Percentiles rank a stretch among this genome's conserved stretches.
Evolutionary conservation across 2,329 filamentous ascomycete genomes (phyloP).

Genomic region (Exserohilum rostratum): DNA sequence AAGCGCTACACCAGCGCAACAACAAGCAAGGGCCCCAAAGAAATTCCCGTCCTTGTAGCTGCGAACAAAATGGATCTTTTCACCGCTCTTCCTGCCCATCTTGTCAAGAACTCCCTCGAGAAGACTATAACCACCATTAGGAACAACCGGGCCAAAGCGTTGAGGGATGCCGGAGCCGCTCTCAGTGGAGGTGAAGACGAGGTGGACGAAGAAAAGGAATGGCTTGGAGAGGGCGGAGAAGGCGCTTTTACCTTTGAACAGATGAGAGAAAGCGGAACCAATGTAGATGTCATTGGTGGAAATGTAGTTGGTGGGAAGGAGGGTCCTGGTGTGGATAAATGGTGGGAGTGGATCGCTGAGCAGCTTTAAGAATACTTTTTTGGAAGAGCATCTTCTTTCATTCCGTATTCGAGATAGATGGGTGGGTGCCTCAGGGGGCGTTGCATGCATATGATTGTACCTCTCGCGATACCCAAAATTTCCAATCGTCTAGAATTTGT

Average conservation of each 20-base stretch:
- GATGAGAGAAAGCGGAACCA: conserved; percentile 82
- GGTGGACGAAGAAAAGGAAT: conserved; percentile 73
- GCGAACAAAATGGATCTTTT: conserved; percentile 97
- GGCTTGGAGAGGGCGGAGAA: conserved; percentile 81
- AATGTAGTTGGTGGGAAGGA: conserved; percentile 65
- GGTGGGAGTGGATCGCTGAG: conserved; percentile 90
- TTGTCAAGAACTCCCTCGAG: conserved; percentile 79
- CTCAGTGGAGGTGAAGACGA: conserved; percentile 59
- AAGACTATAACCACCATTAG: conserved; percentile 80
- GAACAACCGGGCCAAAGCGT: conserved; percentile 73
- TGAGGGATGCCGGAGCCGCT: conserved; percentile 81
- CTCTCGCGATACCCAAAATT: no score
- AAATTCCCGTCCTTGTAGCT: conserved; percentile 79
- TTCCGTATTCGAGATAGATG: no score
- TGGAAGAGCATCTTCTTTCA: background rate
- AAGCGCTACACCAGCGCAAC: conserved; percentile 66
- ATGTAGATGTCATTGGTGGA: conserved; percentile 78
- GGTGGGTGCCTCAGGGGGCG: no score
- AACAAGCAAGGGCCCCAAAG: conserved; percentile 62
- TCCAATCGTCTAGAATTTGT: no score
- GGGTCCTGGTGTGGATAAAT: conserved; percentile 75
- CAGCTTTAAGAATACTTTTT: conserved; percentile 60
- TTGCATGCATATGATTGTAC: background rate
- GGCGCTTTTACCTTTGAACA: conserved; percentile 79
- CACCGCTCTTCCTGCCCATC: conserved; percentile 79